phyloP scores from a whole-genome alignment of 2,329 filamentous ascomycete genomes.

The Chrysosporium queenslandicum region DNA sequence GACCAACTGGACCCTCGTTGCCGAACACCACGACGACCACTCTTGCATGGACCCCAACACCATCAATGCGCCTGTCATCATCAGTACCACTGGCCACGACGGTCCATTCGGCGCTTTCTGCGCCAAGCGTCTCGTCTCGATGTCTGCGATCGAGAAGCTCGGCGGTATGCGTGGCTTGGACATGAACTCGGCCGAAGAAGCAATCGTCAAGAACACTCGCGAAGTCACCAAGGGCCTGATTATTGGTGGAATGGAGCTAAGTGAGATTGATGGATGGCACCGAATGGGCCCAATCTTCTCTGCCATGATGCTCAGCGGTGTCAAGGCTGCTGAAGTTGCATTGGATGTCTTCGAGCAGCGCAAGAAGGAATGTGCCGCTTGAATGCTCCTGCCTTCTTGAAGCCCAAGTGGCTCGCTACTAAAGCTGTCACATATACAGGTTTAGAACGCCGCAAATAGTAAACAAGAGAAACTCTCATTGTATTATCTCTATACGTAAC shows the following conservation, averaged over 20 bases:
- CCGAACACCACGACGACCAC: conserved; percentile 79
- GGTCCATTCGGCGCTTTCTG: conserved; percentile 84
- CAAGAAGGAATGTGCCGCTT: conserved; percentile 58
- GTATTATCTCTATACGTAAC: background rate
- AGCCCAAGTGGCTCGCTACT: background rate
- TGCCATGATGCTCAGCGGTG: conserved; percentile 76
- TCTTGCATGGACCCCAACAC: conserved; percentile 97
- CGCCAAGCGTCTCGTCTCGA: conserved; percentile 82
- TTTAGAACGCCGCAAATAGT: background rate
- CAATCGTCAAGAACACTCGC: conserved; percentile 83
- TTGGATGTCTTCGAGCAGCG: conserved; percentile 62
- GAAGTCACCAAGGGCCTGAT: conserved; percentile 82
- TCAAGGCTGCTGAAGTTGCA: conserved; percentile 81
- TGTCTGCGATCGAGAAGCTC: conserved; percentile 71
- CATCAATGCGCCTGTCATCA: conserved; percentile 80
- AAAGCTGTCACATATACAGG: background rate
- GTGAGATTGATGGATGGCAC: conserved; percentile 82
- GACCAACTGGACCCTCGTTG: conserved; percentile 90
- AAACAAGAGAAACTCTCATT: background rate
- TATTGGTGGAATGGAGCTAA: conserved; percentile 90
- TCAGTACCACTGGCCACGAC: conserved; percentile 86
- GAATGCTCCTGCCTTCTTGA: conserved; percentile 13
- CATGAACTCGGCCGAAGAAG: conserved; percentile 85
- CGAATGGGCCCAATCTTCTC: conserved; percentile 85
- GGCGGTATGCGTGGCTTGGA: conserved; percentile 89